Percentiles rank a stretch among this genome's conserved stretches.
These are phyloP conservation scores for Rhizomucor pusillus DNA, from an alignment of 371 early-diverging fungal species.

Conservation along the genomic window DNA sequence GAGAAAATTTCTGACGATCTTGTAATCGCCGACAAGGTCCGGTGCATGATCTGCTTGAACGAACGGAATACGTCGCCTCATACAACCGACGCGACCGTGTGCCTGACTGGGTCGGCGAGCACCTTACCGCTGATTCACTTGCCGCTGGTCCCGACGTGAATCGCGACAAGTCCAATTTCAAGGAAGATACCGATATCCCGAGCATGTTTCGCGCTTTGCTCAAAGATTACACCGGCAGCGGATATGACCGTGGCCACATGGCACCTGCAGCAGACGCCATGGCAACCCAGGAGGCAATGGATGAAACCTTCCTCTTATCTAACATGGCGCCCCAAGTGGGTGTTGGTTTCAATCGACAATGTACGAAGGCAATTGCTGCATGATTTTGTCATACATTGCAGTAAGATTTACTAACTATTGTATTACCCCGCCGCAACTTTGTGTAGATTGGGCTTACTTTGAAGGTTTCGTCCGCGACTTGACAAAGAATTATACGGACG, in stretches of 20 bases:
- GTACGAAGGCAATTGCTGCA: constrained; percentile 32
- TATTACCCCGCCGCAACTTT: neutral
- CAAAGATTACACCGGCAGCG: constrained; percentile 65
- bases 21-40: no score
- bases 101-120: constrained; percentile 83
- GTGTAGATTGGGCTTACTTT: constrained; percentile 70
- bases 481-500: constrained; percentile 59
- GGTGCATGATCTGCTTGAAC: constrained; percentile 43
- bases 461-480: constrained; percentile 72
- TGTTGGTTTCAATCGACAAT: constrained; percentile 77
- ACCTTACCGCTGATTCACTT: constrained; percentile 65
- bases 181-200: constrained; percentile 61
- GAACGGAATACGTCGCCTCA: constrained; percentile 53
- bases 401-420: neutral
- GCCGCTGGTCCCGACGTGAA: constrained; percentile 46
- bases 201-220: constrained; percentile 59
- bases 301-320: constrained; percentile 71
- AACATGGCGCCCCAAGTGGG: constrained; percentile 85
- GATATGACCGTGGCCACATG: constrained; percentile 84
- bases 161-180: constrained; percentile 62
- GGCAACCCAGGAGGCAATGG: constrained; percentile 58
- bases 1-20: neutral
- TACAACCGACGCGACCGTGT: constrained; percentile 73
- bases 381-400: constrained; percentile 1
- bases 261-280: constrained; percentile 78